Conservation (phyloP, 768 basidiomycete species). For the Trametopsis cervina region DNA sequence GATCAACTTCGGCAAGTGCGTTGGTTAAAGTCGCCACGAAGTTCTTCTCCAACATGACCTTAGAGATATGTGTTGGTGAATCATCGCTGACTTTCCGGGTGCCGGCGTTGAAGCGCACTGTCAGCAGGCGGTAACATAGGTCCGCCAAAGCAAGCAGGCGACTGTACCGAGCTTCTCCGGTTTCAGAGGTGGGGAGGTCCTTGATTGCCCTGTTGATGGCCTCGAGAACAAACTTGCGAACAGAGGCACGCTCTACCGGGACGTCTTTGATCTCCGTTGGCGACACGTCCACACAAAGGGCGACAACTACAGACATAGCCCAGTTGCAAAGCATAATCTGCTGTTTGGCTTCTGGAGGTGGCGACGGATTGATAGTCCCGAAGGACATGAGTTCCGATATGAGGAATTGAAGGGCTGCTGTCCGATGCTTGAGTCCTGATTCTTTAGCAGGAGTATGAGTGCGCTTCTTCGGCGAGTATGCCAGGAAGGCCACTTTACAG, state of each 20-base stretch:
- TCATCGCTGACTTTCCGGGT: constrained; percentile 55
- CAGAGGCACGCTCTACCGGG: constrained; percentile 70
- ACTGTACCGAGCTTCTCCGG: constrained; percentile 71
- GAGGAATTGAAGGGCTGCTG: constrained; percentile 70
- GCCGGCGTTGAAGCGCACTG: constrained; percentile 58
- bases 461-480: constrained; percentile 63
- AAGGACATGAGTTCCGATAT: constrained; percentile 79
- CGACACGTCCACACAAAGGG: constrained; percentile 85
- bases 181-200: constrained; percentile 56
- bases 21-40: constrained; percentile 85
- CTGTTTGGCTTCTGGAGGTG: constrained; percentile 45
- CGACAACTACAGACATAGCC: constrained; percentile 86
- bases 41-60: constrained; percentile 98
- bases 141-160: constrained; percentile 83
- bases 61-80: constrained; percentile 85
- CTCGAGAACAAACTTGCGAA: constrained; percentile 91
- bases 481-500: constrained; percentile 85
- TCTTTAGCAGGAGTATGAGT: constrained; percentile 60
- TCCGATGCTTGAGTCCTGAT: constrained; percentile 45
- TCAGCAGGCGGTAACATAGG: constrained; percentile 81
- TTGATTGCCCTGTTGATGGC: constrained; percentile 82
- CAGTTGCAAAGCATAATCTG: constrained; percentile 67
- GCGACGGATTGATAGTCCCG: constrained; percentile 60
- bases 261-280: constrained; percentile 68
- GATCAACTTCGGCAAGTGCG: constrained; percentile 86